Evolutionary conservation across 768 basidiomycete genomes (phyloP).

Genomic region (Tricholoma furcatifolium): DNA sequence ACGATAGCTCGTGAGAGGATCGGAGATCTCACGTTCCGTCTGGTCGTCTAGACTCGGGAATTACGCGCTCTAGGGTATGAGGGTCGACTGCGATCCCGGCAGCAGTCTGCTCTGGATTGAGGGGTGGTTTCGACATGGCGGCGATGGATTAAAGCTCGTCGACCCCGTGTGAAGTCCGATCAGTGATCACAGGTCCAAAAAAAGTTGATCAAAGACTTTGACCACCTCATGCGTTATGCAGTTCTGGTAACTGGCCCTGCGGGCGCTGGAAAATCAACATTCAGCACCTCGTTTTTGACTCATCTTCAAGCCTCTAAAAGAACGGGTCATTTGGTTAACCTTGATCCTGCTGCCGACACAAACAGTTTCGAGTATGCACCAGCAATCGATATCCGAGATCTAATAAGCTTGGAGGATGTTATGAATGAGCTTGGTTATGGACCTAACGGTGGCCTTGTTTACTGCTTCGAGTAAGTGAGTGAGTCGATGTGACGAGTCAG

Average conservation of each 20-base stretch:
- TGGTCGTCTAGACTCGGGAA: slow-evolving; percentile 76
- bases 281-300: slow-evolving; percentile 83
- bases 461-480: slow-evolving; percentile 98
- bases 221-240: slow-evolving; percentile 73
- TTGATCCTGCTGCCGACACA: slow-evolving; percentile 90
- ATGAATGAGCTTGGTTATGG: slow-evolving; percentile 95
- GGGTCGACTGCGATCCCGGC: slow-evolving; percentile 88
- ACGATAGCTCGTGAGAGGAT: slow-evolving; percentile 9
- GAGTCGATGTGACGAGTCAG: slow-evolving; percentile 14
- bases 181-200: slow-evolving; percentile 1
- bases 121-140: slow-evolving; percentile 72
- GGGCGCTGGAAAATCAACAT: slow-evolving; percentile 96
- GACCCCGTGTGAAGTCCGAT: slow-evolving; percentile 17
- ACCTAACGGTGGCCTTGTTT: slow-evolving; percentile 95
- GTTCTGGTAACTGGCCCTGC: slow-evolving; percentile 94
- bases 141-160: slow-evolving; percentile 9
- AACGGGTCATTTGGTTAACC: slow-evolving; percentile 90
- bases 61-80: slow-evolving; percentile 81
- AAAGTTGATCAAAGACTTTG: not conserved
- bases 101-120: slow-evolving; percentile 66
- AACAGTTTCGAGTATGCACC: slow-evolving; percentile 92
- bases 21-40: slow-evolving; percentile 76
- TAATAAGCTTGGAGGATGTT: slow-evolving; percentile 91
- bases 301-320: slow-evolving; percentile 84
- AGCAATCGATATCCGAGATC: slow-evolving; percentile 88